Base-by-base conservation (phyloP, 192 early-diverging fungal species). In the Irineochytrium annulatum region DNA sequence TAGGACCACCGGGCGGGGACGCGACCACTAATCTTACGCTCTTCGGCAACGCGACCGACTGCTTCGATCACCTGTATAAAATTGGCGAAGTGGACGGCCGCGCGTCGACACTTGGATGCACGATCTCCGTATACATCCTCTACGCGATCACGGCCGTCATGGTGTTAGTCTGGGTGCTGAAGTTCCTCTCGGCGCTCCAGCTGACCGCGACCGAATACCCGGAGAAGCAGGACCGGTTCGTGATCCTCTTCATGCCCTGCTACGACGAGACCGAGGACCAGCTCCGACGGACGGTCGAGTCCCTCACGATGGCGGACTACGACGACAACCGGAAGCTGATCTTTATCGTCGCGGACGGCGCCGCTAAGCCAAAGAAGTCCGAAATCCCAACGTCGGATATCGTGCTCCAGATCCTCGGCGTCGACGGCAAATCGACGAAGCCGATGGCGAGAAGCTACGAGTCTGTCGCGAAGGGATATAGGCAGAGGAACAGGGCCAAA, bases 211-310 rank as follows among this genome's bases (percentile, higher is more conserved):
- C 83, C 43, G 81, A 85, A 26, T 85, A 87, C 60, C 87, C 89
- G 0, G 88, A 95, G 62, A 86, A 91, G 24, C 78, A 89, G 62
- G 86, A 90, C 68, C 87, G 91, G 63, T 95, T 97, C 74, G 89
- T 95, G 59, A 64, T 76, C 57, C 82, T 87, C 65, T 92, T 92
- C 66, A 88, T 97, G 17, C 93, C 95, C 11, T 97, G 95, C 76
- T 97, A 97, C 73, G 94, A 94, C n/a, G 95, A 98, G 69, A 86
- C 87, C 57, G 95, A 98, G 62, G 91, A 90, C 26, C 94, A 92
- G 3, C 77, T 98, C 48, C 76, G 87, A 33, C 89, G 89, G 71
- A 98, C 95, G 0, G 83, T 98, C 46, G 85, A 98, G 67, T 98
- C 95, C 27, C 77, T 98, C 32, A 83, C 92, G 0, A 73, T 82